Evolutionary conservation across 129 eudicot genomes (phyloP).

Genomic region (Flaveria robusta): DNA sequence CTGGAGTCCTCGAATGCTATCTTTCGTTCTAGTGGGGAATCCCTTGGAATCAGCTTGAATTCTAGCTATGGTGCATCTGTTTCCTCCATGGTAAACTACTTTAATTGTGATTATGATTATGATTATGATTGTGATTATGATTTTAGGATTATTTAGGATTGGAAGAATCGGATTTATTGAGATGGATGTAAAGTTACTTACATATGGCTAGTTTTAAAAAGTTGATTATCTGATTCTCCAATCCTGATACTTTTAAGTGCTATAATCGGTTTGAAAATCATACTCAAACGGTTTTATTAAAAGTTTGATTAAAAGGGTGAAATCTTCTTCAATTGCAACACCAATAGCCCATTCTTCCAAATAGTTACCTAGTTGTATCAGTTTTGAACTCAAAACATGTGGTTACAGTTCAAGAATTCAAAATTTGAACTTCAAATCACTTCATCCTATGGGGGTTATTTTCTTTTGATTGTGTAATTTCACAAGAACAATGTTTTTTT

Average conservation of each 20-base stretch:
- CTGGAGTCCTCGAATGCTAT: slow-evolving; percentile 39
- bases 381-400: not conserved
- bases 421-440: no score
- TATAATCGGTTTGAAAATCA: not conserved
- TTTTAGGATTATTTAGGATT: not conserved
- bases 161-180: not conserved
- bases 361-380: not conserved
- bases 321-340: no score
- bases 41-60: slow-evolving; percentile 36
- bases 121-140: not conserved
- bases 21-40: slow-evolving; percentile 41
- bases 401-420: not conserved
- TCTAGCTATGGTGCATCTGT: slow-evolving; percentile 32
- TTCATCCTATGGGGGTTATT: not conserved
- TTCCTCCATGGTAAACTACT: slow-evolving; percentile 46
- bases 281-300: not conserved
- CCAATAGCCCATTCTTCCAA: no score
- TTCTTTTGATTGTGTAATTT: not conserved
- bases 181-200: not conserved
- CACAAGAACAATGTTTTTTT: not conserved
- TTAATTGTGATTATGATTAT: not conserved
- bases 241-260: not conserved
- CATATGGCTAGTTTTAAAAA: not conserved
- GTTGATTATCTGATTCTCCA: not conserved
- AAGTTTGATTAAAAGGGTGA: not conserved